These are phyloP conservation scores for Didymella pinodella DNA, from an alignment of 2,329 filamentous ascomycete species.

Conservation along the genomic window DNA sequence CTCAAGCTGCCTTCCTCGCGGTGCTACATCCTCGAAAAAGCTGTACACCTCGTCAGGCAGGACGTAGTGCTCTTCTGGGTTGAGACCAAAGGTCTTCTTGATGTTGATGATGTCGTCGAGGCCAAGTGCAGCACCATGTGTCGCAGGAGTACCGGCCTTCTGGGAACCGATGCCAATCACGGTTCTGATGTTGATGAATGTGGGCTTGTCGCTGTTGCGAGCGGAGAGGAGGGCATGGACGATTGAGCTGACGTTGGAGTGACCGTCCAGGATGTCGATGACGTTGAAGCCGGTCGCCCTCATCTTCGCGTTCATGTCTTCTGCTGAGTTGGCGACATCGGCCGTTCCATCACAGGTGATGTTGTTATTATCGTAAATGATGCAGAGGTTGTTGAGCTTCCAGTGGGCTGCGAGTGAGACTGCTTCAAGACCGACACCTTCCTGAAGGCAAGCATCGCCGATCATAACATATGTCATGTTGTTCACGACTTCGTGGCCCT, in stretches of 20 bases:
- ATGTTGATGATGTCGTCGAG: neutral
- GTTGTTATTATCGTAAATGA: constrained; percentile 69
- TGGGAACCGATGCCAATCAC: constrained; percentile 61
- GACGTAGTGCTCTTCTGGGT: neutral
- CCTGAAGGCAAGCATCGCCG: constrained; percentile 63
- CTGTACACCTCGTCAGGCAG: neutral
- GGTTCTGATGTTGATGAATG: constrained; percentile 66
- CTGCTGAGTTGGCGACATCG: constrained; percentile 45
- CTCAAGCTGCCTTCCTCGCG: neutral
- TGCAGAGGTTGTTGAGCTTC: constrained; percentile 62
- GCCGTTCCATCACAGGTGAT: constrained; percentile 63
- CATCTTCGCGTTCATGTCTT: constrained; percentile 62
- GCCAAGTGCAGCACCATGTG: neutral
- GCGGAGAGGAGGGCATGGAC: constrained; percentile 57
- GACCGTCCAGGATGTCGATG: neutral
- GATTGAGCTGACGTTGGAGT: neutral
- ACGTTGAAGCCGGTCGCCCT: neutral
- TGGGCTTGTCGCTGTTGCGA: constrained; percentile 58
- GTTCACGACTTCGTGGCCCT: constrained; percentile 56
- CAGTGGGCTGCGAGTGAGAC: constrained; percentile 49
- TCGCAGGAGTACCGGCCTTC: constrained; percentile 9
- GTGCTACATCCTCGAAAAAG: neutral
- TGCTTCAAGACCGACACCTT: constrained; percentile 13
- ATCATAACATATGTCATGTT: constrained; percentile 65
- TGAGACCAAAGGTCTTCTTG: neutral